Base-by-base conservation (phyloP, 1,284 basidiomycete genomes). In the Heliocybe sulcata region DNA sequence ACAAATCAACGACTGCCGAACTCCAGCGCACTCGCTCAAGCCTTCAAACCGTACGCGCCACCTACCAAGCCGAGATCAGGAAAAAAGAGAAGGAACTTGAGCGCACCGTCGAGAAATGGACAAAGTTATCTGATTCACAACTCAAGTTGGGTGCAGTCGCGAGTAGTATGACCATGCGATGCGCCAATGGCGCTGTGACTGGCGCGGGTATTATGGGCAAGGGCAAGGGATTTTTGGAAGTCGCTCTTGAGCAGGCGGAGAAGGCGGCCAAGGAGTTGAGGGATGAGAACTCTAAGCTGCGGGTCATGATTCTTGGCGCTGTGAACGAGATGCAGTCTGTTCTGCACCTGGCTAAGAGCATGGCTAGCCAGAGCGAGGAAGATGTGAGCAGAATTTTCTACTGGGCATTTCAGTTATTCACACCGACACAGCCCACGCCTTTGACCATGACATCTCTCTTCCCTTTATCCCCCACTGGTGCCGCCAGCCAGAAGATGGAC, bases 21-120 rank as follows among this genome's bases (percentile, higher is more conserved):
- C 77, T 90, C 1, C 84, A 87, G 60, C 82, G 86, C 19, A 82
- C 82, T 16, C 79, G 83, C 45, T 77, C 80, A 1, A 67, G 80
- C 0, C 64, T 90, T 4, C 85, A 87, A 61, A 79, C 79, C 19
- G 70, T 90, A 8, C 81, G 90, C 23, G 73, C 80, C 35, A 79
- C 83, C 0, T 80, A 90, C 59, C 75, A 84, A 63, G 77, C 82
- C 35, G 92, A 94, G 63, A 68, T 90, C 27, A 92, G 88, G 77
- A 90, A 85, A 70, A 79, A 79, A 60, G 92, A 96, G 63, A 84
- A 86, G 60, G 91, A 94, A 54, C 70, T 88, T 27, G 92, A 94
- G 62, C 80, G 84, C 26, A 83, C 90, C 61, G 63, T 82, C n/a
- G 88, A 90, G 38, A 84, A 85, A 59, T 90, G 90, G 82, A 73